Conservation (phyloP, 768 basidiomycete genomes). For the Piloderma croceum region DNA sequence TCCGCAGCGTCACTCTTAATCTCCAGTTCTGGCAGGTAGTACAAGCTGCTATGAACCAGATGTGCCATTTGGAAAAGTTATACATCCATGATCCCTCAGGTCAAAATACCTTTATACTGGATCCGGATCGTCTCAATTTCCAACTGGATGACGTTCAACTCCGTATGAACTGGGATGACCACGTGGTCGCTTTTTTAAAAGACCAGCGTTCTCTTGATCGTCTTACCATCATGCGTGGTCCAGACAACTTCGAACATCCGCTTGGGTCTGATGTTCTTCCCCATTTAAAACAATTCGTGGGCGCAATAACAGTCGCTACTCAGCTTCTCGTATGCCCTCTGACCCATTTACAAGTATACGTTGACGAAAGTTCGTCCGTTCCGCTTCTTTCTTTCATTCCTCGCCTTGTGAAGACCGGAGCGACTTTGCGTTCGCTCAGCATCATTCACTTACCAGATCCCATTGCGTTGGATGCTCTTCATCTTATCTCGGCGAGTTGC, state of each 20-base stretch:
- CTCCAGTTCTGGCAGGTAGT: constrained; percentile 40
- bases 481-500: no score
- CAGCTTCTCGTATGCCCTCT: constrained; percentile 37
- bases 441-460: constrained; percentile 29
- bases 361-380: constrained; percentile 33
- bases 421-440: constrained; percentile 25
- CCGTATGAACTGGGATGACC: constrained; percentile 44
- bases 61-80: constrained; percentile 41
- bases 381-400: constrained; percentile 28
- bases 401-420: constrained; percentile 19
- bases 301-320: constrained; percentile 35
- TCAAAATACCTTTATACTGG: constrained; percentile 42
- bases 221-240: no score
- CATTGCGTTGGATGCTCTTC: no score
- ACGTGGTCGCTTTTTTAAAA: constrained; percentile 44
- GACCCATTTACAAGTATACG: constrained; percentile 38
- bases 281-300: constrained; percentile 40
- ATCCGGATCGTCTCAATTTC: constrained; percentile 36
- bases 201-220: constrained; percentile 37
- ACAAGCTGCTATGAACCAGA: constrained; percentile 37
- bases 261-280: constrained; percentile 40
- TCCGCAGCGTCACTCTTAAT: constrained; percentile 19
- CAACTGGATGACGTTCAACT: constrained; percentile 45
- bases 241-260: no score
- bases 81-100: constrained; percentile 35